A percentile compares a stretch with the other conserved stretches of the same genome.
phyloP scores from a whole-genome alignment of 2,329 filamentous ascomycete species.

The Myriosclerotinia scirpicola region DNA sequence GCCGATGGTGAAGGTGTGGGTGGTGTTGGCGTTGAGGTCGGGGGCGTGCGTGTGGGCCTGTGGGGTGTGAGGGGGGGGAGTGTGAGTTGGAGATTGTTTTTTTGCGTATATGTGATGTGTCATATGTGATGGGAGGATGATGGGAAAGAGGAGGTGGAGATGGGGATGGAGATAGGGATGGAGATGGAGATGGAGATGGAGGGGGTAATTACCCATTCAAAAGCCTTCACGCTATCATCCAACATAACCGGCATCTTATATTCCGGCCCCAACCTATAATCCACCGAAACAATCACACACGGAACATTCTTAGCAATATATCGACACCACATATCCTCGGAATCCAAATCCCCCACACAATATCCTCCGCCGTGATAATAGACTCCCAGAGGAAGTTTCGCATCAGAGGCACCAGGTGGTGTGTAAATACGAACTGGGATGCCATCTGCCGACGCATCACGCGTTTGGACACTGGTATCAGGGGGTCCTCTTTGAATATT shows the following conservation, averaged over 20 bases:
- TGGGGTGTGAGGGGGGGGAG: too few relatives aligned
- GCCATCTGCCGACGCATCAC: slow-evolving; percentile 26
- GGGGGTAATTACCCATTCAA: slow-evolving; percentile 3
- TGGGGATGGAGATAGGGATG: too few relatives aligned
- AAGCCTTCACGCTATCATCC: slow-evolving; percentile 9
- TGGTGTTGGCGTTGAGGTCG: slow-evolving; percentile 22
- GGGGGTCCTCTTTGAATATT: slow-evolving; percentile 28
- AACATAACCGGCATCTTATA: slow-evolving; percentile 14
- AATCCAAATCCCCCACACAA: slow-evolving; percentile 63
- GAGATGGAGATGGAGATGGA: background rate
- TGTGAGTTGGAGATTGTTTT: background rate
- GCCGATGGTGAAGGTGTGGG: slow-evolving; percentile 32
- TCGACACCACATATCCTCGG: slow-evolving; percentile 57
- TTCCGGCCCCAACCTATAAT: slow-evolving; percentile 48
- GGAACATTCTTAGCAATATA: slow-evolving; percentile 52
- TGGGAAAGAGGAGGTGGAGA: background rate
- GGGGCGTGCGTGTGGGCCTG: slow-evolving; percentile 30
- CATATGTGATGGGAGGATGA: background rate
- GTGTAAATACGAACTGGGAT: slow-evolving; percentile 36
- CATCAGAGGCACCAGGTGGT: slow-evolving; percentile 17
- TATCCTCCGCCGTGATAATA: slow-evolving; percentile 61
- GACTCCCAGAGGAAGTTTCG: slow-evolving; percentile 47
- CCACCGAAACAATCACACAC: slow-evolving; percentile 55
- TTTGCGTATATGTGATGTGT: too few relatives aligned
- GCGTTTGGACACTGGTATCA: slow-evolving; percentile 27